Conservation (phyloP, 1,139 yeast genomes). For the Keqinozyma sinolaborantium region DNA sequence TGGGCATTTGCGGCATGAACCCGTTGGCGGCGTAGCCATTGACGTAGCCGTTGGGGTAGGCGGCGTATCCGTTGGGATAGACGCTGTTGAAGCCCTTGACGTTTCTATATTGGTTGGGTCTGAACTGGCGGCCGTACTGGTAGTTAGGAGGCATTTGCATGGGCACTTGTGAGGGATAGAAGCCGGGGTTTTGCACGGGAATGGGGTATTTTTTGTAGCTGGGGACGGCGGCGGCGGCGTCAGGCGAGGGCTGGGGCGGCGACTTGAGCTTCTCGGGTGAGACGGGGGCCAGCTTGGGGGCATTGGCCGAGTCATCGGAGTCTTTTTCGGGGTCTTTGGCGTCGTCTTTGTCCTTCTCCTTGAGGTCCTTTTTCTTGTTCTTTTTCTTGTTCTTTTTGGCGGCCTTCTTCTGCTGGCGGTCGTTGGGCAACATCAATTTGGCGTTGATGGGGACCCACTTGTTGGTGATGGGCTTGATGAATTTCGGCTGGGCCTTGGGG, state of each 20-base stretch:
- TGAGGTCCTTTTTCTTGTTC: conserved; percentile 34
- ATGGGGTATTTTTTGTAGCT: conserved; percentile 12
- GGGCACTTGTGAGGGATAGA: conserved; percentile 6
- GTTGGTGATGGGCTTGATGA: conserved; percentile 59
- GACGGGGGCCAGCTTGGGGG: too few species aligned
- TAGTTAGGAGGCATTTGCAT: conserved; percentile 1
- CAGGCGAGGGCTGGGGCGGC: too few species aligned
- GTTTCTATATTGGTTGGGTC: conserved; percentile 12
- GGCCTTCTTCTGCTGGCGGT: conserved; percentile 8
- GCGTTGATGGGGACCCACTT: conserved; percentile 92
- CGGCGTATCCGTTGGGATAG: neutral
- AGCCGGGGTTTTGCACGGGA: conserved; percentile 5
- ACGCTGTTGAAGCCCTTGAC: neutral
- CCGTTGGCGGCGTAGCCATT: neutral
- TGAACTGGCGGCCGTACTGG: conserved; percentile 6
- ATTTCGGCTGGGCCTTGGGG: conserved; percentile 39
- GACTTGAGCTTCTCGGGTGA: too few species aligned
- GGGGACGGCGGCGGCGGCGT: too few species aligned
- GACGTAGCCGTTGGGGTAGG: neutral
- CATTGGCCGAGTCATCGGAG: neutral
- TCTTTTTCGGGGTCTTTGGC: conserved; percentile 8
- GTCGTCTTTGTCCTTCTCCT: conserved; percentile 9
- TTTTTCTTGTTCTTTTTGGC: conserved; percentile 24
- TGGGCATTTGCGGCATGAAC: neutral
- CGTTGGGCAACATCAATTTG: conserved; percentile 51